These are phyloP conservation scores for Lentinula sp. DNA, from an alignment of 768 basidiomycete species.

Conservation along the genomic window DNA sequence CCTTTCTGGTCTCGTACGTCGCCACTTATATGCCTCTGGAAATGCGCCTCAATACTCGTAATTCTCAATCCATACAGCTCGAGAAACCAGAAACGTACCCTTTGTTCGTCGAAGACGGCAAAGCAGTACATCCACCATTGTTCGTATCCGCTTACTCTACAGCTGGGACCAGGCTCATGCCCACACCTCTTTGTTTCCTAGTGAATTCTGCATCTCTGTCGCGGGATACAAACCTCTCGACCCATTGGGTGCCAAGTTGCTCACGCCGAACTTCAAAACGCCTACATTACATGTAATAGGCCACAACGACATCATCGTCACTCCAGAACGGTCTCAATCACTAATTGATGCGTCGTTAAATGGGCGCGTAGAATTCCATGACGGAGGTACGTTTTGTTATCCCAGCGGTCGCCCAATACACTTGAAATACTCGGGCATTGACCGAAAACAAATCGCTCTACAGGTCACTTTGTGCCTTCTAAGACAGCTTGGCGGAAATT, in stretches of 20 bases:
- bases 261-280: conserved; percentile 50
- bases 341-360: conserved; percentile 50
- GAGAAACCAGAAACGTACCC: conserved; percentile 49
- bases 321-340: conserved; percentile 56
- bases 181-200: conserved; percentile 18
- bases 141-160: conserved; percentile 23
- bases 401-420: too few relatives aligned
- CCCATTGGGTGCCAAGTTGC: conserved; percentile 43
- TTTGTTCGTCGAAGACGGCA: conserved; percentile 56
- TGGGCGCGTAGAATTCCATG: conserved; percentile 67
- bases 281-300: conserved; percentile 78
- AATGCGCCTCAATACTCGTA: background rate
- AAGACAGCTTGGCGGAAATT: conserved; percentile 75
- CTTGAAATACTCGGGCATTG: background rate
- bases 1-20: conserved; percentile 55
- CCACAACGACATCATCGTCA: conserved; percentile 69
- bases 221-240: conserved; percentile 61
- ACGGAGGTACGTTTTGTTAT: conserved; percentile 56
- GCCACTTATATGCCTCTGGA: background rate
- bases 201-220: conserved; percentile 70
- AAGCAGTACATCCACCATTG: conserved; percentile 73
- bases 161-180: background rate
- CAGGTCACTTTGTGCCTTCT: conserved; percentile 82
- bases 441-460: background rate
- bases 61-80: conserved; percentile 27